Base-by-base conservation (phyloP, 2,329 filamentous ascomycete species). In the Aspergillus floridensis region DNA sequence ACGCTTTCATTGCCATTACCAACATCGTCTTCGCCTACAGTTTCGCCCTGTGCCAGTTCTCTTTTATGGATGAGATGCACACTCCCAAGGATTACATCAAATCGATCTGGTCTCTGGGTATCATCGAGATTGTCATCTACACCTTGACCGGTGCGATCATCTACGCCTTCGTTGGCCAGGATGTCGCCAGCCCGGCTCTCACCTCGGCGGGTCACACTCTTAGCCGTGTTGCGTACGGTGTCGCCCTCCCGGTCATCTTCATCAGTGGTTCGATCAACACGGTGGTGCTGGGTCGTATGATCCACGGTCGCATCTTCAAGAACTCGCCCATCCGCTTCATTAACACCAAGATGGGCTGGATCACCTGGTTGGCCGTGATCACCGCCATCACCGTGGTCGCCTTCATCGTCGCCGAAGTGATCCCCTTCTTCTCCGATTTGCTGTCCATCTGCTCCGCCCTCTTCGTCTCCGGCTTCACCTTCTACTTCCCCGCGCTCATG, bases 381-480 rank as follows among this genome's bases (percentile, higher is more conserved):
- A 52, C 56, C 10, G 26, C 74, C 1, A 90, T 88, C 3, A 96
- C 91, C 88, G 76, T 92, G 19, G 67, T 89, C n/a, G 91, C 90
- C 3, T 95, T 93, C 72, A 84, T 96, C 72, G 92, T 93, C 65
- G 89, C 90, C 4, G 88, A 93, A 72, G 87, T 92, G 49, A 93
- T 93, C 68, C 91, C 91, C 0, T 93, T 95, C 81, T 96, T 96
- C 79, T 87, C 84, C 10, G 91, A 90, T 59, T 78, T 81, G 64
- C 72, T 82, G 5, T 73, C 71, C 8, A 70, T 78, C 60, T 74
- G 73, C 53, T 76, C 74, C 7, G 91, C 90, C 3, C 83, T 95
- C 1, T 93, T 95, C 70, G 89, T 95, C 75, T 91, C 88, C 67
- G 92, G 92, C 54, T 96, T 96, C 80, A 93, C 93, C 71, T 96